Evolutionary conservation across 169 alveolate species (phyloP), one percentile per base, ranked within the genome.

Genomic region (Eimeria tenella): DNA sequence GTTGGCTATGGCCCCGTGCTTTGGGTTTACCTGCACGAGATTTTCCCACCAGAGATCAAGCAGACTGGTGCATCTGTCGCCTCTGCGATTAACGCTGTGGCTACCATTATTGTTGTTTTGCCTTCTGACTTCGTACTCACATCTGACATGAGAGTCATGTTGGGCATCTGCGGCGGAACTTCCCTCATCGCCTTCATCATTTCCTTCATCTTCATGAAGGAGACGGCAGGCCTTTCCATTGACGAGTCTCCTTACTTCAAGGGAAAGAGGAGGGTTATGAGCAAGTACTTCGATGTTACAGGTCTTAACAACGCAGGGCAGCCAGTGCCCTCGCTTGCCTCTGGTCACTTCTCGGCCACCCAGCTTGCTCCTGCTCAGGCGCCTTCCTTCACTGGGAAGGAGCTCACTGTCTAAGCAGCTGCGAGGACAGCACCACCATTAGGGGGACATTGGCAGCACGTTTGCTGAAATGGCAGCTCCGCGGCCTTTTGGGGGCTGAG

Each of bases 1-100:
- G 95, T 97, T 7, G 97, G 97, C 4, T 95, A 96, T 87, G 98
- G 98, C n/a, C 98, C 98, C 5, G 97, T 97, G 60, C 92, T 96
- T 83, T 97, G 98, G 98, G 96, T 97, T 11, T 97, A 97, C 93
- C 87, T 97, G 21, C 96, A 96, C 84, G 98, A 97, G 95, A 97
- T 97, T 79, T 96, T 94, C 95, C 97, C 98, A 0, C 92, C 96
- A 1, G 98, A 97, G 90, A 96, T 96, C 92, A 97, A 97, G 95
- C 98, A 96, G 74, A 95, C 97, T 19, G 98, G 97, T 4, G 96
- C 97, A 7, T 91, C 96, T 55, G 89, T 96, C 21, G 98, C 98
- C 52, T 96, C 97, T 0, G 95, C 96, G 23, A 42, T 96, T n/a
- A 97, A 97, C 94, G 97, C 98, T 97, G 23, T 94, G 8, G 95